A percentile compares a stretch with the other conserved stretches of the same genome.
Conservation (phyloP, 106 monocot species). For the Apostasia shenzhenica region DNA sequence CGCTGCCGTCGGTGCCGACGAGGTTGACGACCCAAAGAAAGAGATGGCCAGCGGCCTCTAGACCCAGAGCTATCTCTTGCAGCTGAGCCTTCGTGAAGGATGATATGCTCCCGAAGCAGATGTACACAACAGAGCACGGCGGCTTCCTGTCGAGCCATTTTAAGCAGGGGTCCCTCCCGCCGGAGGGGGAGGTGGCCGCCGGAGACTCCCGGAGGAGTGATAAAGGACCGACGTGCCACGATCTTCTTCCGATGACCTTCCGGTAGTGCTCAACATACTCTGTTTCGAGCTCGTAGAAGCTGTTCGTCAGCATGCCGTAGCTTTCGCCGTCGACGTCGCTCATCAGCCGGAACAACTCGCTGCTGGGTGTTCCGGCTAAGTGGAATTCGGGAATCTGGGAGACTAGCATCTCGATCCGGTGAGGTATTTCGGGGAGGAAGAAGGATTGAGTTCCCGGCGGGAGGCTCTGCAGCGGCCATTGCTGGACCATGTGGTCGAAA, state of each 20-base stretch:
- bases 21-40: constrained; percentile 10
- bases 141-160: constrained; percentile 15
- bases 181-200: not conserved
- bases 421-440: not conserved
- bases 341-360: not conserved
- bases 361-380: not conserved
- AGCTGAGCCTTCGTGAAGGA: not conserved
- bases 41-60: not conserved
- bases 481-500: not conserved
- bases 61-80: constrained; percentile 4
- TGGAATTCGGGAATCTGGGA: not conserved
- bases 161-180: not conserved
- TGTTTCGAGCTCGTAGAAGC: constrained; percentile 17
- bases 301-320: constrained; percentile 18
- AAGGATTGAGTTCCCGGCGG: not conserved
- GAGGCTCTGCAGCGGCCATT: not conserved
- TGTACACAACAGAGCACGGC: constrained; percentile 10
- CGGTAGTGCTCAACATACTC: constrained; percentile 7
- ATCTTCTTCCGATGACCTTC: constrained; percentile 1
- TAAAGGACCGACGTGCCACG: constrained; percentile 31
- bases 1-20: not conserved
- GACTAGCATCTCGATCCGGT: not conserved
- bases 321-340: not conserved
- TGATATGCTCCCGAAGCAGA: constrained; percentile 2
- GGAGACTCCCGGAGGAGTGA: not conserved